A percentile compares a stretch with the other conserved stretches of the same genome.
Conservation (phyloP, 306 rosid species). For the Arachis stenosperma region DNA sequence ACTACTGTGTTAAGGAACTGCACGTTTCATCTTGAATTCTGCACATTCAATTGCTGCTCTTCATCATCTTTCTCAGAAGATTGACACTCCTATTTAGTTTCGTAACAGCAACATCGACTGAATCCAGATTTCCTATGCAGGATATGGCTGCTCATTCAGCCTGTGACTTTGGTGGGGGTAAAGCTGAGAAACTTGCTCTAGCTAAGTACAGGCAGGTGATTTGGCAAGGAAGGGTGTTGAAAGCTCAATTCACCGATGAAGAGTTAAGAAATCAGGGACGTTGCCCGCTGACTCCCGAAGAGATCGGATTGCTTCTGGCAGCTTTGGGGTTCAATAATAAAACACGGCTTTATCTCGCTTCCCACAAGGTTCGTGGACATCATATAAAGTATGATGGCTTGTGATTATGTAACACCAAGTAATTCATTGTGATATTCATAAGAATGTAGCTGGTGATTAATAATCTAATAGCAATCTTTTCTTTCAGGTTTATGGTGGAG, state of each 20-base stretch:
- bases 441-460: slow-evolving; percentile 21
- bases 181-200: slow-evolving; percentile 89
- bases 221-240: slow-evolving; percentile 98
- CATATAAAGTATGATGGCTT: slow-evolving; percentile 17
- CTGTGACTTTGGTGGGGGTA: slow-evolving; percentile 98
- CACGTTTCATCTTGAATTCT: slow-evolving; percentile 32
- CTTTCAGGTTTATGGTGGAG: slow-evolving; percentile 90
- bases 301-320: slow-evolving; percentile 89
- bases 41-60: neutral
- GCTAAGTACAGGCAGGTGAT: slow-evolving; percentile 85
- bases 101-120: neutral
- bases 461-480: slow-evolving; percentile 28
- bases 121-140: slow-evolving; percentile 50
- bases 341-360: slow-evolving; percentile 93
- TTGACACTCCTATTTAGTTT: slow-evolving; percentile 18
- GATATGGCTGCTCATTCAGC: slow-evolving; percentile 99
- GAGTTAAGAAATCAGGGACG: slow-evolving; percentile 97
- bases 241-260: slow-evolving; percentile 85
- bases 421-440: slow-evolving; percentile 27
- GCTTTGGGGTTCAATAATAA: slow-evolving; percentile 91
- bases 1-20: slow-evolving; percentile 3
- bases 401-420: neutral
- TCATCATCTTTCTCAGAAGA: neutral
- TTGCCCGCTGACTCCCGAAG: slow-evolving; percentile 98
- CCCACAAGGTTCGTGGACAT: slow-evolving; percentile 79